Conservation (phyloP, 2,329 filamentous ascomycete genomes). For the Chaetomium olivaceum region DNA sequence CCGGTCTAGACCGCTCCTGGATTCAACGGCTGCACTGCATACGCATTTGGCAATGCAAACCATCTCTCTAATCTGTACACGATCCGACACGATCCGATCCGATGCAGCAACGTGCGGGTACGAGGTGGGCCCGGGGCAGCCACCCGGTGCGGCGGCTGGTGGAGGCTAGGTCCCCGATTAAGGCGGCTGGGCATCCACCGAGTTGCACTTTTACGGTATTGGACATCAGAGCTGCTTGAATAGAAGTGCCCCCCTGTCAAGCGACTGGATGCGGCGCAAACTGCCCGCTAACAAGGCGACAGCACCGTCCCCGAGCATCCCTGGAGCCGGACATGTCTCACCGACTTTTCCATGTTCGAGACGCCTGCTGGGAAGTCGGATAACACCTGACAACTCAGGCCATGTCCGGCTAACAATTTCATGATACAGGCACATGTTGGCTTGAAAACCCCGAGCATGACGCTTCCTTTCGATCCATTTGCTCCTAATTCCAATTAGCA, state of each 20-base stretch:
- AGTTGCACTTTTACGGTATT: neutral
- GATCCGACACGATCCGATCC: neutral
- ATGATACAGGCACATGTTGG: neutral
- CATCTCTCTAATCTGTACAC: neutral
- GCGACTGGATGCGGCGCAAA: neutral
- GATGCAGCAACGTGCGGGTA: neutral
- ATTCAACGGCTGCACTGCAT: neutral
- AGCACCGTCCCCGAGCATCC: neutral
- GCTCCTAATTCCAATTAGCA: neutral
- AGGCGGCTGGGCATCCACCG: neutral
- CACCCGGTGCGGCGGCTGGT: neutral
- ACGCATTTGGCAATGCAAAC: neutral
- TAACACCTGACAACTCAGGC: neutral
- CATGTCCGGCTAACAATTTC: neutral
- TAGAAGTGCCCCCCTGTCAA: neutral
- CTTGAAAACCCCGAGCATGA: neutral
- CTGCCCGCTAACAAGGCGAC: neutral
- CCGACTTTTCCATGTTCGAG: slow-evolving; percentile 1
- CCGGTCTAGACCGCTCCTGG: neutral
- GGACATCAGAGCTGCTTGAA: neutral
- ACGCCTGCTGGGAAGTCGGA: neutral
- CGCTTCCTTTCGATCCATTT: neutral
- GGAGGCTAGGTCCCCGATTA: neutral
- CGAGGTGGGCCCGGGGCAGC: neutral
- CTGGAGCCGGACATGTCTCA: neutral